A percentile compares a stretch with the other conserved stretches of the same genome.
Evolutionary conservation across 2,329 filamentous ascomycete genomes (phyloP).

Genomic region (Biscogniauxia sp.): DNA sequence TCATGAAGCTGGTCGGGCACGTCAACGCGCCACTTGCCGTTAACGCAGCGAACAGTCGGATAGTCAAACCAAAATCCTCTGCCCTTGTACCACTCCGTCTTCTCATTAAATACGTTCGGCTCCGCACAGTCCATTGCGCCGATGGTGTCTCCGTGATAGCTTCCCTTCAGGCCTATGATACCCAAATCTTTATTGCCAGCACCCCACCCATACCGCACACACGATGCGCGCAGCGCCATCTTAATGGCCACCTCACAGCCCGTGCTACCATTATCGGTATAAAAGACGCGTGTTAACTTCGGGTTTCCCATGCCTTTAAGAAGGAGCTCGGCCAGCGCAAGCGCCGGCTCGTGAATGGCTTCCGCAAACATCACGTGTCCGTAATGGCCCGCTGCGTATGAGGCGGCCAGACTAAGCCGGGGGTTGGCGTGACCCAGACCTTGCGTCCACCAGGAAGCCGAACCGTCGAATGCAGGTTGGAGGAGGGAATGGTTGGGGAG

Average conservation of each 20-base stretch:
- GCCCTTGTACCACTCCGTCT: constrained; percentile 82
- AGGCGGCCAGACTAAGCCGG: constrained; percentile 67
- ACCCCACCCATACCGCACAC: constrained; percentile 65
- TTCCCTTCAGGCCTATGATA: constrained; percentile 73
- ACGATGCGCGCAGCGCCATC: constrained; percentile 73
- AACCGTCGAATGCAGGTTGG: constrained; percentile 73
- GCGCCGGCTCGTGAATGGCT: constrained; percentile 74
- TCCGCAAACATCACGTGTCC: constrained; percentile 88
- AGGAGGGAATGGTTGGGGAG: constrained; percentile 39
- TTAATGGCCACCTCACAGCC: constrained; percentile 82
- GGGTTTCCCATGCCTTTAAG: constrained; percentile 60
- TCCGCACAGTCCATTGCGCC: constrained; percentile 85
- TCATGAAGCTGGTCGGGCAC: constrained; percentile 47
- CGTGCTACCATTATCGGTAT: constrained; percentile 80
- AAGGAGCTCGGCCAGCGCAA: constrained; percentile 65
- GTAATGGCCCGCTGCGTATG: constrained; percentile 79
- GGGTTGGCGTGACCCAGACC: constrained; percentile 79
- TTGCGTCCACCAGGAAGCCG: constrained; percentile 90
- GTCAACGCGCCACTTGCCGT: constrained; percentile 65
- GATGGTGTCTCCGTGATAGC: constrained; percentile 86
- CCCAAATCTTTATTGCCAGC: constrained; percentile 53
- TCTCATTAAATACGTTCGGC: constrained; percentile 74
- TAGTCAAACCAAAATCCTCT: constrained; percentile 81
- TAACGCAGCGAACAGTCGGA: constrained; percentile 65
- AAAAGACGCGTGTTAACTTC: constrained; percentile 71